A percentile compares a stretch with the other conserved stretches of the same genome.
These are phyloP conservation scores for Leishmania mexicana DNA, from an alignment of 208 protist genomes.

Conservation along the genomic window DNA sequence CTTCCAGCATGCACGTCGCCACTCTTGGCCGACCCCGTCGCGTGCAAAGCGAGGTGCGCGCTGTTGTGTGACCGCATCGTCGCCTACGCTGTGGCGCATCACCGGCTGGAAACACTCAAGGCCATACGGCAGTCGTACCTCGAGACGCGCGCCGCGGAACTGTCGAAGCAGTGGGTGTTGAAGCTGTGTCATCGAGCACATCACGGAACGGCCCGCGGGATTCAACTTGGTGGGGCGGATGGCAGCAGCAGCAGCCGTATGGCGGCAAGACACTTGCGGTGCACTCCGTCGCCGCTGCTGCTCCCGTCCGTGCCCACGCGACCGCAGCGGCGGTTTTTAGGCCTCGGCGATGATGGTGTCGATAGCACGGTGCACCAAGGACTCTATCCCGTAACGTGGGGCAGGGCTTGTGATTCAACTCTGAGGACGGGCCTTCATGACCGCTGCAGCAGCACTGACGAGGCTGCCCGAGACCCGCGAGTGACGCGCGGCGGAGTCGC, in stretches of 20 bases:
- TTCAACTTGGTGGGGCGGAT: slow-evolving; percentile 1
- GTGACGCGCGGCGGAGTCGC: not conserved
- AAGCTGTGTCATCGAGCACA: slow-evolving; percentile 19
- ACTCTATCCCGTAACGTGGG: not conserved
- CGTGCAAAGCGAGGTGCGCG: slow-evolving; percentile 55
- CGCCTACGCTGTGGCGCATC: slow-evolving; percentile 50
- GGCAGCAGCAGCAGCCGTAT: not conserved
- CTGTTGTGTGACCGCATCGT: slow-evolving; percentile 66
- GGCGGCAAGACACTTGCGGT: not conserved
- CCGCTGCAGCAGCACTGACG: not conserved
- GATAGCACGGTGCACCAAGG: not conserved
- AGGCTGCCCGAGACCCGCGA: not conserved
- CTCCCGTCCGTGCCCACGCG: not conserved
- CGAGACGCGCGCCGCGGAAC: slow-evolving; percentile 23
- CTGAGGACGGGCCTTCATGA: not conserved
- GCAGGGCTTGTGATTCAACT: not conserved
- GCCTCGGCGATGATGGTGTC: not conserved
- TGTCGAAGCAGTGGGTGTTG: slow-evolving; percentile 26
- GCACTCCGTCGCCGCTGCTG: not conserved
- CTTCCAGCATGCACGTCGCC: slow-evolving; percentile 50
- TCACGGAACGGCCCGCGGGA: not conserved
- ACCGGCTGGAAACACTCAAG: slow-evolving; percentile 49
- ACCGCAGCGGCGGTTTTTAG: not conserved
- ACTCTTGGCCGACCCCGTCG: slow-evolving; percentile 49
- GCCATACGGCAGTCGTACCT: slow-evolving; percentile 34